Conservation (phyloP, 1,284 basidiomycete species). For the Ganoderma meredithae region DNA sequence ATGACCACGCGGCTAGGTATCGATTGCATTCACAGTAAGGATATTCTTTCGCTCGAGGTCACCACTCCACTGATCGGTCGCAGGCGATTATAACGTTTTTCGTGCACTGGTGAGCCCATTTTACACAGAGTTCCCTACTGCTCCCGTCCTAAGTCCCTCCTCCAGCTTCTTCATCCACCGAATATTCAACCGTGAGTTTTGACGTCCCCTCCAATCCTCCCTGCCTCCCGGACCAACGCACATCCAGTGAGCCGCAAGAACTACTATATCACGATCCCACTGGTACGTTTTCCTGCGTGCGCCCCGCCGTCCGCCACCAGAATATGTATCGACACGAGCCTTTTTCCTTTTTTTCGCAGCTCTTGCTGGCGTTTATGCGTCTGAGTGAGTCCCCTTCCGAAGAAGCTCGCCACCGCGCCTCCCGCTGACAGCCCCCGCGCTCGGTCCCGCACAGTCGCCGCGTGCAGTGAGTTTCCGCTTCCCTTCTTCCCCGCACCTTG, state of each 20-base stretch:
- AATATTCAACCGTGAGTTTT: conserved; percentile 31
- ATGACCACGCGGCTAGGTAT: conserved; percentile 19
- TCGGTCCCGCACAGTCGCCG: conserved; percentile 22
- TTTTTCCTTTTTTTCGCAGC: conserved; percentile 17
- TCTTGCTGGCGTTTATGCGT: conserved; percentile 34
- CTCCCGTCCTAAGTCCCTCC: not conserved
- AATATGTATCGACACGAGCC: not conserved
- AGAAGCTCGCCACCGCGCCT: no score
- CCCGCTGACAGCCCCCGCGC: conserved; percentile 2
- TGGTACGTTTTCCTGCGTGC: conserved; percentile 42
- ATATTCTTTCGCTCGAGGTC: conserved; percentile 31
- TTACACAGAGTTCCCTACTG: not conserved
- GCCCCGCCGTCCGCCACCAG: not conserved
- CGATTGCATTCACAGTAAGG: conserved; percentile 27
- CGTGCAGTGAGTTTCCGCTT: conserved; percentile 20
- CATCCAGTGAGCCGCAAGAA: conserved; percentile 49
- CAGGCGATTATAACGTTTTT: conserved; percentile 31
- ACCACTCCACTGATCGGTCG: not conserved
- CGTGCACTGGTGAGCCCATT: conserved; percentile 31
- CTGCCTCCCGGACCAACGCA: not conserved
- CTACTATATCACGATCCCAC: conserved; percentile 45
- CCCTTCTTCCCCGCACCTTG: not conserved
- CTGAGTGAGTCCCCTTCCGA: conserved; percentile 25
- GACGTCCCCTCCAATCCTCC: not conserved
- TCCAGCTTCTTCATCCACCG: conserved; percentile 32